Evolutionary conservation across 1,284 basidiomycete species (phyloP).

Genomic region (Irpex sp.): DNA sequence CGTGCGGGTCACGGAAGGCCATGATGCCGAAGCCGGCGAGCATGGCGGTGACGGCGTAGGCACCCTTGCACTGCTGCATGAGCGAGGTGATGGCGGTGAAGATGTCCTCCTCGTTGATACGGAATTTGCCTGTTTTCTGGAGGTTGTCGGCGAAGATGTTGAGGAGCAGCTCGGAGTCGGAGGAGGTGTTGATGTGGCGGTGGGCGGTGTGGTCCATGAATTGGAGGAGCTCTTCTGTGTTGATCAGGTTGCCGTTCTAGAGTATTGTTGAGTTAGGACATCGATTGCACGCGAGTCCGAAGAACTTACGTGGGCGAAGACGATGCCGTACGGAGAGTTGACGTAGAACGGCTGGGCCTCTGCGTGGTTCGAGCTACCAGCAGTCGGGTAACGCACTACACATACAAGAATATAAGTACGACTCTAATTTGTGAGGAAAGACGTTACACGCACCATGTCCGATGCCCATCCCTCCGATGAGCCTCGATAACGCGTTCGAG

Average conservation of each 20-base stretch:
- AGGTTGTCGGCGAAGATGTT: conserved; percentile 98
- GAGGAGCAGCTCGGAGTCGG: conserved; percentile 95
- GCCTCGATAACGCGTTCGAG: conserved; percentile 67
- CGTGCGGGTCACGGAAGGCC: conserved; percentile 98
- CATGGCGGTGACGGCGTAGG: conserved; percentile 98
- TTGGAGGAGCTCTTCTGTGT: conserved; percentile 81
- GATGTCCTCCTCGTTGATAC: conserved; percentile 99
- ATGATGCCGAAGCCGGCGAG: conserved; percentile 98
- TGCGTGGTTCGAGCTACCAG: conserved; percentile 95
- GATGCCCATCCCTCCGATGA: conserved; percentile 95
- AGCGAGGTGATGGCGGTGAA: conserved; percentile 91
- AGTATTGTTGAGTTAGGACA: conserved; percentile 9
- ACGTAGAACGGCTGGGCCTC: conserved; percentile 99
- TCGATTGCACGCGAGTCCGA: not conserved
- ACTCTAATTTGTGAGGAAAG: not conserved
- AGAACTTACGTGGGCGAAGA: conserved; percentile 87
- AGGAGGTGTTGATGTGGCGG: conserved; percentile 98
- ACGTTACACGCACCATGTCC: conserved; percentile 76
- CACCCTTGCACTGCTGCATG: conserved; percentile 88
- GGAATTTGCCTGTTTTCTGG: conserved; percentile 98
- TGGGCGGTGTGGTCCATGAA: conserved; percentile 97
- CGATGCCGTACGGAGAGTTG: conserved; percentile 98
- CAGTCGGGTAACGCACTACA: conserved; percentile 94
- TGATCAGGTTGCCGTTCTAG: conserved; percentile 98
- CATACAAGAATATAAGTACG: conserved; percentile 2